A percentile compares a stretch with the other conserved stretches of the same genome.
Evolutionary conservation across 2,329 filamentous ascomycete genomes (phyloP).

Genomic region (Taxawa tesnikishii): DNA sequence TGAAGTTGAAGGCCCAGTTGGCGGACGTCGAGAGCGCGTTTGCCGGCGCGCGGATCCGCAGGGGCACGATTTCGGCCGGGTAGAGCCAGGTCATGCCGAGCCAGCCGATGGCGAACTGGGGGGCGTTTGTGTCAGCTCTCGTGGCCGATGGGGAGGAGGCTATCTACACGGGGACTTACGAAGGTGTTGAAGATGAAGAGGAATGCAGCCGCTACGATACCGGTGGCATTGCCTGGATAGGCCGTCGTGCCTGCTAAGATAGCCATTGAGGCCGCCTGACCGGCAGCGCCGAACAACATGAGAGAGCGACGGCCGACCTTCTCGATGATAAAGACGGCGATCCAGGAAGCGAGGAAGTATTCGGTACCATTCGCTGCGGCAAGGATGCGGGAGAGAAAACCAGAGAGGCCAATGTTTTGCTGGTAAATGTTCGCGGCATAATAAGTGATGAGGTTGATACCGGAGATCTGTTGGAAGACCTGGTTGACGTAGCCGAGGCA

Average conservation of each 20-base stretch:
- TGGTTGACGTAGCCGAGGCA: conserved; percentile 22
- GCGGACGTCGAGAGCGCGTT: conserved; percentile 27
- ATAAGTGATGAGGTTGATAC: conserved; percentile 15
- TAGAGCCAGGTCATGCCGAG: conserved; percentile 32
- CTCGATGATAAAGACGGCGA: conserved; percentile 39
- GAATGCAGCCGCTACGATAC: conserved; percentile 10
- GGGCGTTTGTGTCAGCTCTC: no score
- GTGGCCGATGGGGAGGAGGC: no score
- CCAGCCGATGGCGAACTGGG: conserved; percentile 38
- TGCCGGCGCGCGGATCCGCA: conserved; percentile 12
- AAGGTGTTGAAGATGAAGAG: conserved; percentile 43
- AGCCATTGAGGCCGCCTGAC: conserved; percentile 21
- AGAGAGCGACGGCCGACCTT: conserved; percentile 47
- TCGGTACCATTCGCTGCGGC: conserved; percentile 42
- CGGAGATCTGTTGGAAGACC: conserved; percentile 21
- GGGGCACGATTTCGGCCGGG: conserved; percentile 13
- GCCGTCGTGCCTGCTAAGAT: conserved; percentile 17
- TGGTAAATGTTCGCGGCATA: conserved; percentile 39
- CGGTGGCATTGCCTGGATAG: conserved; percentile 4
- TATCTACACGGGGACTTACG: no score
- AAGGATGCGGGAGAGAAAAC: conserved; percentile 35
- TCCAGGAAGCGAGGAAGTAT: conserved; percentile 37
- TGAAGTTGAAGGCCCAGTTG: conserved; percentile 32
- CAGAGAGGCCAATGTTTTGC: conserved; percentile 38
- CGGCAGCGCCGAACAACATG: conserved; percentile 58